Base-by-base conservation (phyloP, 805 yeast genomes). In the Zygotorulaspora sp. region DNA sequence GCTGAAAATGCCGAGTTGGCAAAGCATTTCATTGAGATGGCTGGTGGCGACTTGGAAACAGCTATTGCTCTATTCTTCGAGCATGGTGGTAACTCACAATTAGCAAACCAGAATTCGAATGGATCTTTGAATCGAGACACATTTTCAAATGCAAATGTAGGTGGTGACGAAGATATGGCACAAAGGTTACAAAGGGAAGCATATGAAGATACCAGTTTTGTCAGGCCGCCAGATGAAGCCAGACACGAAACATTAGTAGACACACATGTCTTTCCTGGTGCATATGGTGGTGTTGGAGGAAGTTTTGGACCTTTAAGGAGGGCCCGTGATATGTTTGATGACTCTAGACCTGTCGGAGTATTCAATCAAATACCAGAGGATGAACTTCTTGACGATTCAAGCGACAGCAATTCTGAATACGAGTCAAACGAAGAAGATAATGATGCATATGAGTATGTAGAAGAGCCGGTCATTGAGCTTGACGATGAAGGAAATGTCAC, bases 11-110 rank as follows among this genome's bases (percentile, higher is more conserved):
- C 74, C 1, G 71, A 70, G 4, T 65, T 74, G 9, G 97, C 97
- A 1, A 66, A 70, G 36, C 86, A 81, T 49, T 92, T 81, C 55
- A 60, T 92, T 14, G 88, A 81, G 17, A 78, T 90, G 66, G 73
- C 90, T 4, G 88, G 81, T 34, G 77, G 78, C 31, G 77, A 86
- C 57, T 57, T 90, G 22, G 95, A 89, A 40, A 74, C 78, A 14
- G 97, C 98, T 0, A 84, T 92, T 6, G 77, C 87, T 10, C 66
- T 92, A 30, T 92, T 66, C 61, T 80, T 83, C 63, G 97, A 92
- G 48, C 74, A 72, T 48, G 80, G 80, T 18, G 62, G 68, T 9
- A 44, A 41, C 36, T 48, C 57, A 0, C 55, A 44, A 18, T 32
- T 45, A 19, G 32, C 24, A 26, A 32, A 13, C 13, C 42, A 35